Evolutionary conservation across 1,284 basidiomycete species (phyloP), one percentile per base, ranked within the genome.

Genomic region (Prillingera fragicola): DNA sequence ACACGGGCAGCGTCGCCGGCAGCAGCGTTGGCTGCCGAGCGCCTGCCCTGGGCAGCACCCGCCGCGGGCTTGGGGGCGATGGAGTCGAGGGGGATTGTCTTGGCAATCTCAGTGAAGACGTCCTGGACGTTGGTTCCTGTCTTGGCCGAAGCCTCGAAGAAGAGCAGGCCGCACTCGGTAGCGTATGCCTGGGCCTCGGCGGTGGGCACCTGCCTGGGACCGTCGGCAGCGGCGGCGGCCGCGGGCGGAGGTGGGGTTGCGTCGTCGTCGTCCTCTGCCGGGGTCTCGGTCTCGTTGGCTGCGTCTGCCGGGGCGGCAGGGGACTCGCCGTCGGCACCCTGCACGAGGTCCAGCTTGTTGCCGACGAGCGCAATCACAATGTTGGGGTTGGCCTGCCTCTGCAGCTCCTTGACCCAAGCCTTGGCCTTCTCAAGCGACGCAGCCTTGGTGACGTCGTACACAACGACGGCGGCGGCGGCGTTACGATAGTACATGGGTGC

Each of bases 371-470:
- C 91, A 62, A 98, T 98, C 64, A 98, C 91, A 67, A 98, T 97
- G 72, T 96, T 97, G 27, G 94, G 92, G 71, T 95, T 97, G 28
- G 95, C 94, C 70, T 99, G 94, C 54, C 95, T 82, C 73, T 99
- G 95, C 21, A 99, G 79, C 74, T 99, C 94, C 76, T 97, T 98
- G 54, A 99, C 92, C 94, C 94, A 99, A 26, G 90, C 91, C 76
- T 99, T 98, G 49, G 94, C 94, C 73, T 98, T 98, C 72, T 99
- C 95, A 52, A 98, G 80, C 60, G 91, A 96, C 45, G 85, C 69
- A 31, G 70, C 63, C 51, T 73, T 73, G 60, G 95, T 98, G 59
- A 98, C 91, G 77, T 98, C 94, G 74, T 98, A 98, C 59, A 97
- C 81, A 52, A 97, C 79, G 41, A 98, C 81, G 21, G 95, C 94